Base-by-base conservation (phyloP, 805 yeast genomes). In the Wickerhamiella kurtzmanii region DNA sequence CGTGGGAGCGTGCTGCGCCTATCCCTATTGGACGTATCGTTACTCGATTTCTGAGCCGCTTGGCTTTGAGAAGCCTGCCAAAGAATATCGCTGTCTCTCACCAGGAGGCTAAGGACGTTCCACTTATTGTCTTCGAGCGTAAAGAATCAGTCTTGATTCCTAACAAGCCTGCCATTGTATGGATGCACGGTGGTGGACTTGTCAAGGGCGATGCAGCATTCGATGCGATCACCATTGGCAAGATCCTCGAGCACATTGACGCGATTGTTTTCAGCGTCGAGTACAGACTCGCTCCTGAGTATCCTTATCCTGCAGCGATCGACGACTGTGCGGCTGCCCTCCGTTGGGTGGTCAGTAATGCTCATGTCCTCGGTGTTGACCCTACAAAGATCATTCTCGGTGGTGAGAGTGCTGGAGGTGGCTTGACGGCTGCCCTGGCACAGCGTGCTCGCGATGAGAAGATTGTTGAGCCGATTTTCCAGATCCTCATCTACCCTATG, bases 391-490 rank as follows among this genome's bases (percentile, higher is more conserved):
- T 38, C 19, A 25, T 38, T 20, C 20, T 38, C 25, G 41, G 25
- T 15, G 41, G 41, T 16, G 41, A 38, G 20, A 38, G 41, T 16
- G 15, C n/a, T 38, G 41, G 41, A 6, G 41, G 41, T 8, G 20
- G 15, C 16, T 25, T 38, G 41, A 18, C 41, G 5, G 41, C 41
- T 6, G 15, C 41, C 8, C 25, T 38, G 11, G 15, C 20, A 22
- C 41, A 38, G 41, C 41, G 41, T 4, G 20, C 18, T 8, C 8
- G 20, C 15, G 41, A 38, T n/a, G 41, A 38, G 41, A 17, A 20
- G 41, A 19, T 38, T 25, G 8, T 6, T 5, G 8, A 15, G 25
- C 41, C 41, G 8, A 25, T 38, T 4, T 21, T 38, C 22, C 41
- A 38, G 18, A 22, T 38, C 16, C 25, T 38, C 15, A 38, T 18